phyloP scores from a whole-genome alignment of 179 eudicot species.

The Spergularia azorica region DNA sequence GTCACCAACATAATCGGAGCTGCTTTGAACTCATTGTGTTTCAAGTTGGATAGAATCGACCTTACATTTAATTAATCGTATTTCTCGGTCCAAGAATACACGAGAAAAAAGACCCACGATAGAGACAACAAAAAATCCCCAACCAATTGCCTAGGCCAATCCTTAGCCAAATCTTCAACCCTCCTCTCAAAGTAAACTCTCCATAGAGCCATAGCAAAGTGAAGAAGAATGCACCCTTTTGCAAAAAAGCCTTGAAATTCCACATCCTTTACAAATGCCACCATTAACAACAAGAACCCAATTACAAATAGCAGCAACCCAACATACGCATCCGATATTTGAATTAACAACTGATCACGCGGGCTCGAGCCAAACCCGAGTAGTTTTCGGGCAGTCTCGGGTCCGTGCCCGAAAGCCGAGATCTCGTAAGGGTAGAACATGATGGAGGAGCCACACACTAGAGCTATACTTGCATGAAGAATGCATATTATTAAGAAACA shows the following conservation, averaged over 20 bases:
- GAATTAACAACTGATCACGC: slow-evolving; percentile 22
- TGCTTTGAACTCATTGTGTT: no score
- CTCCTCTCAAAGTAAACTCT: slow-evolving; percentile 29
- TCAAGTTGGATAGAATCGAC: no score
- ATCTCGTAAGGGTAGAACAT: slow-evolving; percentile 31
- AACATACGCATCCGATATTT: slow-evolving; percentile 30
- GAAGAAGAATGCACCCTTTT: slow-evolving; percentile 33
- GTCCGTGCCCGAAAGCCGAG: slow-evolving; percentile 30
- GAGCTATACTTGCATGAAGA: slow-evolving; percentile 26
- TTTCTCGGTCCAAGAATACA: slow-evolving; percentile 27
- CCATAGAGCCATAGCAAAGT: slow-evolving; percentile 33
- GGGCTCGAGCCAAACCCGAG: slow-evolving; percentile 26
- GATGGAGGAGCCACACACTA: slow-evolving; percentile 24
- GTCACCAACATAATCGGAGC: no score
- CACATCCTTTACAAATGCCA: slow-evolving; percentile 31
- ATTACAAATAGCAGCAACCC: slow-evolving; percentile 29
- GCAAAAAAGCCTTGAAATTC: slow-evolving; percentile 35
- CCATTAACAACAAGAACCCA: slow-evolving; percentile 35
- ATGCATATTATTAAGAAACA: slow-evolving; percentile 30
- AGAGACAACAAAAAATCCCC: slow-evolving; percentile 33
- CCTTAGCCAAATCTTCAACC: slow-evolving; percentile 27
- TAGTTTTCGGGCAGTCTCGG: slow-evolving; percentile 30
- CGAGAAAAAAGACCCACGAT: slow-evolving; percentile 34
- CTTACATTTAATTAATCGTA: slow-evolving; percentile 7
- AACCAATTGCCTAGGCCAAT: slow-evolving; percentile 34